phyloP scores from a whole-genome alignment of 257 asterid species.

The Primulina tabacum region DNA sequence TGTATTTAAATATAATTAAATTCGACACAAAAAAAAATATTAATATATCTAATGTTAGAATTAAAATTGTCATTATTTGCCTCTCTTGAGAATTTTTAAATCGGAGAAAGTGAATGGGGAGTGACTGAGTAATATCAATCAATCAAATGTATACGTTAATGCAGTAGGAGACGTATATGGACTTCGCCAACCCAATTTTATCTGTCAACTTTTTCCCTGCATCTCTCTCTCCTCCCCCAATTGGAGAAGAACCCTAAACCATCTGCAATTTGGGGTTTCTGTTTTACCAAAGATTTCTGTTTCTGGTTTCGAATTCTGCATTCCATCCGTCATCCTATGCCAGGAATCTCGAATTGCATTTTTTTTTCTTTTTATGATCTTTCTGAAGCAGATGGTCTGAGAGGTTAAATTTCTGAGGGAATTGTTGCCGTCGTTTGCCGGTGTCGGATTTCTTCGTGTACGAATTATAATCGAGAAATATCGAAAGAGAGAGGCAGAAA shows the following conservation, averaged over 20 bases:
- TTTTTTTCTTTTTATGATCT: neutral
- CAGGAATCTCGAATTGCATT: neutral
- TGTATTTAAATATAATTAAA: too few species aligned
- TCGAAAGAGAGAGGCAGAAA: constrained; percentile 10
- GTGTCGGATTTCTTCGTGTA: constrained; percentile 25
- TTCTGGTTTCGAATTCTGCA: neutral
- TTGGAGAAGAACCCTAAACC: constrained; percentile 35
- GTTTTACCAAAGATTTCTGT: neutral
- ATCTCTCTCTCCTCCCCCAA: constrained; percentile 10
- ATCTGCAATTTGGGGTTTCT: constrained; percentile 2
- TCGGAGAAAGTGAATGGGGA: too few species aligned
- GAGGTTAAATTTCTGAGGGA: constrained; percentile 6
- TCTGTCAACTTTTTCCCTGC: constrained; percentile 1
- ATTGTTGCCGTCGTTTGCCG: constrained; percentile 23
- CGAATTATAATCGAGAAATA: constrained; percentile 9
- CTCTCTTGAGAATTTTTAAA: too few species aligned
- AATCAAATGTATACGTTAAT: too few species aligned
- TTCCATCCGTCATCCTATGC: neutral
- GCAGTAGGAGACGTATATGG: too few species aligned
- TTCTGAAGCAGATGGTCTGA: constrained; percentile 19
- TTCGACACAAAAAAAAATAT: too few species aligned
- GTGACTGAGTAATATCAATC: too few species aligned
- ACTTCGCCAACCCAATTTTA: neutral
- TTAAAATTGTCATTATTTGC: too few species aligned
- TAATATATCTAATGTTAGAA: too few species aligned